Base-by-base conservation (phyloP, 2,329 filamentous ascomycete genomes). In the Stenocarpella maydis region DNA sequence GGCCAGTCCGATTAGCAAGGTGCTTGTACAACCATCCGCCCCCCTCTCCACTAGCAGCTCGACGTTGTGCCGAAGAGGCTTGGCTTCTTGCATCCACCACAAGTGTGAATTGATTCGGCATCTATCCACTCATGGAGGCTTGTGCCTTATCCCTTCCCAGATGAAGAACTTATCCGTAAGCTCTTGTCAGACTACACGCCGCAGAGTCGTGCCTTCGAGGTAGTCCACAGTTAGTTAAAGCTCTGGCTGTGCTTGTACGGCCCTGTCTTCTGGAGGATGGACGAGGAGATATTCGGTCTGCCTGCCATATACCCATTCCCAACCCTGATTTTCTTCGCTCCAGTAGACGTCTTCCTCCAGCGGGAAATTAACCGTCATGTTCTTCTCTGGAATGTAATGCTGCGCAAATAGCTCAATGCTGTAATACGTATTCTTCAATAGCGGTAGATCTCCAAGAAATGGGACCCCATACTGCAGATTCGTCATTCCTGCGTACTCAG, bases 291-390 rank as follows among this genome's bases (percentile, higher is more conserved):
- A 83, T 66, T 79, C 75, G 65, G 83, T 80, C 75, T 86, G 84
- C 64, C 81, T 78, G 9, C 80, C 84, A 69, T 82, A 84, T 1
- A 85, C 84, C 84, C 84, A 86, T 28, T 84, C 79, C 80, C 83
- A 86, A 2, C 75, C 74, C 21, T 76, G 74, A 17, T 76, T 76
- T 34, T 75, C 73, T n/a, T 78, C 77, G 65, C 80, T 78, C 80
- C 82, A 84, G 72, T 81, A 83, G n/a, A 85, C 81, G 71, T 86
- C 84, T 71, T 86, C 84, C 71, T 86, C 84, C 45, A 83, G 78
- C 3, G 82, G 81, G 54, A 86, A 86, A n/a, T 77, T 74, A 43
- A 85, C 74, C 1, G 82, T 84, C 71, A 73, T 75, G 68, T 84
- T 84, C 28, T 74, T 73, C 73, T 85, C 84, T 0, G 81, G 80